Conservation (phyloP, 2,329 filamentous ascomycete species). For the Fusarium scirpi region DNA sequence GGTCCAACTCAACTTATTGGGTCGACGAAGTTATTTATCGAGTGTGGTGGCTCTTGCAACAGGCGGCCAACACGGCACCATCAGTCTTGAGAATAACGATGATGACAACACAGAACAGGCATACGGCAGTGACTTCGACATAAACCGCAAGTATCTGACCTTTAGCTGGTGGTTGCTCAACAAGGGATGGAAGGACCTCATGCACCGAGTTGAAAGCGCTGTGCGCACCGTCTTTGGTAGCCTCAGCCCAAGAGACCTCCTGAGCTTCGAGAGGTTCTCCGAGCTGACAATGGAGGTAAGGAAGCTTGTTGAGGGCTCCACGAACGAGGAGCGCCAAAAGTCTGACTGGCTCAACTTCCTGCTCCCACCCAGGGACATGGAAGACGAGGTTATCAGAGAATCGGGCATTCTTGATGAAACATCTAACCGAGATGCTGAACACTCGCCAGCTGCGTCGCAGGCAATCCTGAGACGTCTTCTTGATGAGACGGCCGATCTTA, state of each 20-base stretch:
- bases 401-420: constrained; percentile 78
- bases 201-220: constrained; percentile 83
- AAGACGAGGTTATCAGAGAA: constrained; percentile 85
- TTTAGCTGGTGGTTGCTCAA: constrained; percentile 99
- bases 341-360: constrained; percentile 85
- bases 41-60: constrained; percentile 93
- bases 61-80: constrained; percentile 77
- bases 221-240: constrained; percentile 91
- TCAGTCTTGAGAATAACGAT: constrained; percentile 92
- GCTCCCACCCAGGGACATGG: constrained; percentile 81
- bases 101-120: constrained; percentile 85
- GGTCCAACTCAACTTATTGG: constrained; percentile 96
- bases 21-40: constrained; percentile 93
- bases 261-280: constrained; percentile 83
- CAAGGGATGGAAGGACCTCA: constrained; percentile 85
- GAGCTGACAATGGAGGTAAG: constrained; percentile 86
- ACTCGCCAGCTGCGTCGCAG: constrained; percentile 59
- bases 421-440: constrained; percentile 46
- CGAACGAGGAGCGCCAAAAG: constrained; percentile 55
- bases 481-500: constrained; percentile 94
- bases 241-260: constrained; percentile 87
- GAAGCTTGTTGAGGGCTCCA: constrained; percentile 81
- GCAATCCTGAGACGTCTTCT: constrained; percentile 81
- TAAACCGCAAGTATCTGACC: constrained; percentile 92
- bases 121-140: constrained; percentile 94